Evolutionary conservation across 306 rosid species (phyloP).

Genomic region (Pyrus communis): DNA sequence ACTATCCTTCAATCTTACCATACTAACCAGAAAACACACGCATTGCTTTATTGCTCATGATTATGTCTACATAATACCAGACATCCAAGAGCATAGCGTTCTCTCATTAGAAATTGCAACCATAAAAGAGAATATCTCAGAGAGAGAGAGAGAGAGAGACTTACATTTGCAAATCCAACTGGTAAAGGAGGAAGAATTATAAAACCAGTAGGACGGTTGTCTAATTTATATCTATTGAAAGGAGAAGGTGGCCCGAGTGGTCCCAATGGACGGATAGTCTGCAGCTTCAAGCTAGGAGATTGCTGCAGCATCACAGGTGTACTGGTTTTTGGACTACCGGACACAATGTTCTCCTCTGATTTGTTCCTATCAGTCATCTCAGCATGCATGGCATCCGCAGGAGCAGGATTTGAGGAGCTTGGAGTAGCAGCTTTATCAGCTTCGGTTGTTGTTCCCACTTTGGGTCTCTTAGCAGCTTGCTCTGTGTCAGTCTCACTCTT

Average conservation of each 20-base stretch:
- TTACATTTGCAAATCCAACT: constrained; percentile 65
- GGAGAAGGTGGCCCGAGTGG: constrained; percentile 33
- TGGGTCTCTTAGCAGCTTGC: constrained; percentile 67
- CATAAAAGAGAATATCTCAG: neutral
- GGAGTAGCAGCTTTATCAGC: constrained; percentile 48
- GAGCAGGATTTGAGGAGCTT: constrained; percentile 37
- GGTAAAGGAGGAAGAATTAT: constrained; percentile 78
- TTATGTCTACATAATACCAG: neutral
- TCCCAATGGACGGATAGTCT: constrained; percentile 32
- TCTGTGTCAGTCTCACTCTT: constrained; percentile 58
- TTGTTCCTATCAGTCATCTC: constrained; percentile 48
- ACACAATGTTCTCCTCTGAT: constrained; percentile 25
- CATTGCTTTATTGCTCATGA: neutral
- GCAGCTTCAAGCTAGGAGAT: constrained; percentile 48
- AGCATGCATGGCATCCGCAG: constrained; percentile 36
- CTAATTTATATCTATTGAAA: constrained; percentile 65
- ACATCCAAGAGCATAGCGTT: neutral
- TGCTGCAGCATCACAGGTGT: constrained; percentile 41
- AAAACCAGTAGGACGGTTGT: constrained; percentile 72
- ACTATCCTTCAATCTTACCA: neutral
- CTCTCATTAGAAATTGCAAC: neutral
- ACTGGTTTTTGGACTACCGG: constrained; percentile 55
- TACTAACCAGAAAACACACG: neutral
- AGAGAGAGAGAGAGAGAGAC: constrained; percentile 13
- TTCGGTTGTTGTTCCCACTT: constrained; percentile 43